Percentiles rank a stretch among this genome's conserved stretches.
These are phyloP conservation scores for Vitis vinifera DNA, from an alignment of 164 flowering plant genomes.

Conservation along the genomic window DNA sequence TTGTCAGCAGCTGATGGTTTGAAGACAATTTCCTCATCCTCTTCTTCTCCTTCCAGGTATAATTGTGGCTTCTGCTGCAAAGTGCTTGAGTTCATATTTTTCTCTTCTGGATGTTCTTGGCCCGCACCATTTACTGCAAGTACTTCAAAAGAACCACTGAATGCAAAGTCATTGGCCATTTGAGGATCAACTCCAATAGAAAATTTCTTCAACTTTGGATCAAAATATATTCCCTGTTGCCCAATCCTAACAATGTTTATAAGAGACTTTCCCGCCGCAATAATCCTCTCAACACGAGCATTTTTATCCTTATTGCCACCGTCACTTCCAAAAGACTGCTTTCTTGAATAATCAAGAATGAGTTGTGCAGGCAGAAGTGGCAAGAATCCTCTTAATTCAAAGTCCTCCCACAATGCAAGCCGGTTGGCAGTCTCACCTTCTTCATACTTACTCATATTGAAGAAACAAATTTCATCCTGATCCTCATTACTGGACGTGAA, in stretches of 20 bases:
- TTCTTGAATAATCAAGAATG: conserved; percentile 81
- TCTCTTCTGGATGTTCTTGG: conserved; percentile 31
- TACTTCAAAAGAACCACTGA: conserved; percentile 12
- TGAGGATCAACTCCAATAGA: conserved; percentile 55
- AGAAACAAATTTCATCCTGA: conserved; percentile 73
- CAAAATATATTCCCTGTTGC: conserved; percentile 53
- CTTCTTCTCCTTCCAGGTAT: conserved; percentile 65
- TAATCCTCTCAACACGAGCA: conserved; percentile 69
- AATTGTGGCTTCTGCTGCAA: conserved; percentile 22
- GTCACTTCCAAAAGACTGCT: conserved; percentile 54
- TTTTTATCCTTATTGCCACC: conserved; percentile 53
- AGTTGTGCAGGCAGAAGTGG: conserved; percentile 87
- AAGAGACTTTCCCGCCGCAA: conserved; percentile 92
- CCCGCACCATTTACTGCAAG: conserved; percentile 18
- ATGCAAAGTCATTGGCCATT: conserved; percentile 27
- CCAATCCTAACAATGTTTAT: conserved; percentile 53
- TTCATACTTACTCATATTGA: conserved; percentile 68
- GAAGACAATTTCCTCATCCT: conserved; percentile 95
- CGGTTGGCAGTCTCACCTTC: conserved; percentile 79
- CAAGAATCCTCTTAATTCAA: conserved; percentile 89
- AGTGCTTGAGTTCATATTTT: conserved; percentile 12
- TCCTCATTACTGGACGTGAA: conserved; percentile 37
- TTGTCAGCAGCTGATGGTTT: conserved; percentile 68
- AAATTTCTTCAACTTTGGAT: conserved; percentile 62
- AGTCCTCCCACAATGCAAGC: conserved; percentile 86